Conservation (phyloP, 2,329 filamentous ascomycete genomes). For the Penicillium sp. region DNA sequence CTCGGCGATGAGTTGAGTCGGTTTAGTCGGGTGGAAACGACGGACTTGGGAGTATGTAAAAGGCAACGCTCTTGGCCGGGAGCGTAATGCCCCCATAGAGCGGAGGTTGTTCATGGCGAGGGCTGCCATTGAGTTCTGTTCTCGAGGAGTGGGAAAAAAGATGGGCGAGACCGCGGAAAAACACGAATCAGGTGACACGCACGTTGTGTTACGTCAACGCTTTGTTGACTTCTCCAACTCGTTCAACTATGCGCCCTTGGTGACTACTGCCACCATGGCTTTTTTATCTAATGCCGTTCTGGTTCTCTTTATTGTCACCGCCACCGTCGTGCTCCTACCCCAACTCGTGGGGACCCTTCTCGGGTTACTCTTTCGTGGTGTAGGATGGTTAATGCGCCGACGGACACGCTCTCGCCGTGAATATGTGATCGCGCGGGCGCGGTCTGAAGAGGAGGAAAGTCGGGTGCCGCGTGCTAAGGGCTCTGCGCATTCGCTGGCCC, state of each 20-base stretch:
- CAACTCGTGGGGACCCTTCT: constrained; percentile 32
- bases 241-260: constrained; percentile 21
- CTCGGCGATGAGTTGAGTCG: constrained; percentile 41
- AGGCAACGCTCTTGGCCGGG: background rate
- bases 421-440: constrained; percentile 49
- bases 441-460: constrained; percentile 41
- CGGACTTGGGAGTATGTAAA: constrained; percentile 32
- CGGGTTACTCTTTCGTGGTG: constrained; percentile 35
- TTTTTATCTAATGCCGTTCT: constrained; percentile 32
- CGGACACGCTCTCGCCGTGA: constrained; percentile 60
- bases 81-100: constrained; percentile 1
- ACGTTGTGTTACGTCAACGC: constrained; percentile 20
- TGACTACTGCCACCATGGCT: constrained; percentile 29
- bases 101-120: constrained; percentile 15
- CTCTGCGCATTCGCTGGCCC: constrained; percentile 17
- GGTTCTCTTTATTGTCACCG: constrained; percentile 31
- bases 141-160: background rate
- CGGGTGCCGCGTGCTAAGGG: constrained; percentile 24
- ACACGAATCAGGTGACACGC: constrained; percentile 22
- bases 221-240: constrained; percentile 5
- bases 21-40: constrained; percentile 50
- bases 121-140: background rate
- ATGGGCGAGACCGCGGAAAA: background rate
- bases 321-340: constrained; percentile 34
- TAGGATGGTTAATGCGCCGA: constrained; percentile 60